phyloP scores from a whole-genome alignment of 2,329 filamentous ascomycete genomes.

The Neopestalotiopsis sp. region DNA sequence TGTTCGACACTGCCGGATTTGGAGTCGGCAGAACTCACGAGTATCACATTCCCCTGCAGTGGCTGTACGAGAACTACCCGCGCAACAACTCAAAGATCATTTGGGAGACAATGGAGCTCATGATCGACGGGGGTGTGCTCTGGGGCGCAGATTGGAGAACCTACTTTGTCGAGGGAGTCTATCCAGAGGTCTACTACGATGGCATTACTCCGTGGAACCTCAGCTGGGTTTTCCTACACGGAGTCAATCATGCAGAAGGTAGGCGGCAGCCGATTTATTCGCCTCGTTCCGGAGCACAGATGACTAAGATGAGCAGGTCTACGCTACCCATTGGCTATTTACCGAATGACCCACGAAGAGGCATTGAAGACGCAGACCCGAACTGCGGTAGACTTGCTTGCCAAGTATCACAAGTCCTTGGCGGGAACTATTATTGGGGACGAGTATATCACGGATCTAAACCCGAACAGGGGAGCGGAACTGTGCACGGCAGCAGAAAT shows the following conservation, averaged over 20 bases:
- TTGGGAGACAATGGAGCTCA: constrained; percentile 47
- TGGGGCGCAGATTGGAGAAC: constrained; percentile 38
- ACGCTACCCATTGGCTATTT: constrained; percentile 44
- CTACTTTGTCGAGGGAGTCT: constrained; percentile 37
- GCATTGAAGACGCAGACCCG: constrained; percentile 40
- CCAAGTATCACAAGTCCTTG: constrained; percentile 43
- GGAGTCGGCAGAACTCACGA: constrained; percentile 44
- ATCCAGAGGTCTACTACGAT: constrained; percentile 33
- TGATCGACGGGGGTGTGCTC: constrained; percentile 33
- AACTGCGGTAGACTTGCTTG: constrained; percentile 42
- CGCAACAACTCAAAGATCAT: constrained; percentile 39
- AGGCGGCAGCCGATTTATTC: constrained; percentile 19
- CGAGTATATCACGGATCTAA: constrained; percentile 43
- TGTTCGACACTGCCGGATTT: constrained; percentile 42
- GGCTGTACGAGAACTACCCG: constrained; percentile 41
- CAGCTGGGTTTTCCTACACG: constrained; percentile 44
- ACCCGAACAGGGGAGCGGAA: constrained; percentile 40
- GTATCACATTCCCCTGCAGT: constrained; percentile 44
- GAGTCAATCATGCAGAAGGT: constrained; percentile 51
- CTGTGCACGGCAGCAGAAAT: constrained; percentile 36
- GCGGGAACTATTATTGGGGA: constrained; percentile 48
- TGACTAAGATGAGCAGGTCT: constrained; percentile 34
- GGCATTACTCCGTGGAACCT: constrained; percentile 28
- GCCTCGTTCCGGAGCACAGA: neutral
- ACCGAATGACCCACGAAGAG: constrained; percentile 44